Evolutionary conservation across 345 rosid genomes (phyloP).

Genomic region (Rhodamnia argentea): DNA sequence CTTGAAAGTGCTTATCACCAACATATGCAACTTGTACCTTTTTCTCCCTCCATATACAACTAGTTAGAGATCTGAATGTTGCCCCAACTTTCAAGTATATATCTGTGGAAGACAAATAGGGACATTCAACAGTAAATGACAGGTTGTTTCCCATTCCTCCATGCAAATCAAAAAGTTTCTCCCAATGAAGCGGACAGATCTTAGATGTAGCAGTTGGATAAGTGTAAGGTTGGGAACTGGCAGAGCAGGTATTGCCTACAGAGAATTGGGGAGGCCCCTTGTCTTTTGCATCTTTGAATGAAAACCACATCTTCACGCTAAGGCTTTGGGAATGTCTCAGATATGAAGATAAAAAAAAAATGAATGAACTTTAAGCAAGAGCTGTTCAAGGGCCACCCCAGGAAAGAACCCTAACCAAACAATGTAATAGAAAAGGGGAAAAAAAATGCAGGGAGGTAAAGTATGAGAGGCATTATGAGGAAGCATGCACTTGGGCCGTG

Average conservation of each 20-base stretch:
- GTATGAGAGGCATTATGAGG: slow-evolving; percentile 19
- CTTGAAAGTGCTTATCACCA: not conserved
- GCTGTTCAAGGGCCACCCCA: slow-evolving; percentile 25
- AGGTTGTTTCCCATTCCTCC: not conserved
- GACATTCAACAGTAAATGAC: not conserved
- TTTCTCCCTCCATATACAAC: not conserved
- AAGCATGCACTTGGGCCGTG: slow-evolving; percentile 32
- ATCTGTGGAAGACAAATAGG: not conserved
- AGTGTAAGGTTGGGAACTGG: not conserved
- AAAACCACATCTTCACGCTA: slow-evolving; percentile 45
- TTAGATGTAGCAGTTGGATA: not conserved
- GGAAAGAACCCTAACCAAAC: slow-evolving; percentile 1
- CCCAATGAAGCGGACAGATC: not conserved
- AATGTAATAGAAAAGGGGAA: not conserved
- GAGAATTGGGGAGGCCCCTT: slow-evolving; percentile 20
- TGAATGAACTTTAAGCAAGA: not conserved
- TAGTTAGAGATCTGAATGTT: not conserved
- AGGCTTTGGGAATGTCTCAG: not conserved
- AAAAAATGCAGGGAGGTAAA: not conserved
- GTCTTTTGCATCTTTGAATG: slow-evolving; percentile 36
- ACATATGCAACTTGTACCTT: not conserved
- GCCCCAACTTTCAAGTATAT: not conserved
- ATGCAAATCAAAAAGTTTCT: not conserved
- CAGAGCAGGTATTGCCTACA: not conserved
- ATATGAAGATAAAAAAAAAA: not conserved